These are phyloP conservation scores for Solanum dulcamara DNA, from an alignment of 257 asterid species.

Conservation along the genomic window DNA sequence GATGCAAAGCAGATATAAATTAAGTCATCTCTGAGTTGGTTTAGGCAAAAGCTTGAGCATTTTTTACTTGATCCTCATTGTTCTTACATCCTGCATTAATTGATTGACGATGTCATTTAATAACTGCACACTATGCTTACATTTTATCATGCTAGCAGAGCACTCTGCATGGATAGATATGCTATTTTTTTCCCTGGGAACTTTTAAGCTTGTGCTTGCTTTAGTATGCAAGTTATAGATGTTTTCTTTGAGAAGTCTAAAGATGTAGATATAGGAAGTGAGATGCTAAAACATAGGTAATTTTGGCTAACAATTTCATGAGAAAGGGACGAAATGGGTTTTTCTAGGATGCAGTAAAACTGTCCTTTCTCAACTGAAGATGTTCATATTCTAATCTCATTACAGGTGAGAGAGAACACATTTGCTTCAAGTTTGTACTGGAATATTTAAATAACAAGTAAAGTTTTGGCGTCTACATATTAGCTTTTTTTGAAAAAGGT, in stretches of 20 bases:
- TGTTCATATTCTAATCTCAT: background rate
- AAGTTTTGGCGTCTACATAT: background rate
- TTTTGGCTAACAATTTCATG: background rate
- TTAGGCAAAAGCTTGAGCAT: background rate
- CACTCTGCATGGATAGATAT: background rate
- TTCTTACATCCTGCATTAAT: background rate
- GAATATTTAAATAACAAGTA: background rate
- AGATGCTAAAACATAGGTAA: background rate
- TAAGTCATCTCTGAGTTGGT: background rate
- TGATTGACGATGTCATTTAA: background rate
- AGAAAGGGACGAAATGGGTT: background rate
- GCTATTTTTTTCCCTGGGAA: background rate
- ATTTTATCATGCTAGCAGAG: background rate
- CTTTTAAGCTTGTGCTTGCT: background rate
- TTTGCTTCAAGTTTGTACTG: background rate
- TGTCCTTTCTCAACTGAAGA: background rate
- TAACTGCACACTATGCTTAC: background rate
- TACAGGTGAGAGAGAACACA: background rate
- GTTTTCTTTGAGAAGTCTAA: background rate
- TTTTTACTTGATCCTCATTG: background rate
- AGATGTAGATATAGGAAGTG: background rate
- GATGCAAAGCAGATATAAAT: background rate
- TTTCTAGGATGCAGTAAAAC: background rate
- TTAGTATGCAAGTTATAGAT: background rate
- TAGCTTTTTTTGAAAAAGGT: background rate